Conservation (phyloP, 805 yeast species). For the Metschnikowia aberdeeniae region DNA sequence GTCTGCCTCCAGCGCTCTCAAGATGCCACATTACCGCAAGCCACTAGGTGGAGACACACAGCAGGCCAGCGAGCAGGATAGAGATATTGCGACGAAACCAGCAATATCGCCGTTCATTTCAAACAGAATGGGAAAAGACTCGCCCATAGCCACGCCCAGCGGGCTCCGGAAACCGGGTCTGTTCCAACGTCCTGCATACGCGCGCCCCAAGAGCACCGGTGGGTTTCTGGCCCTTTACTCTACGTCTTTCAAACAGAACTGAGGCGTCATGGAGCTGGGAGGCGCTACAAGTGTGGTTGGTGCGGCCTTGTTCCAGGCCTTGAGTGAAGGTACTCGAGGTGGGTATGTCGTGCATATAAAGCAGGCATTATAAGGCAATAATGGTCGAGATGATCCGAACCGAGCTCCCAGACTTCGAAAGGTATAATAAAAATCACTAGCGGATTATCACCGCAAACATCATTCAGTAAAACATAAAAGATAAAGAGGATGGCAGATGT, state of each 20-base stretch:
- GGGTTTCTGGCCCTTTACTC: constrained; percentile 18
- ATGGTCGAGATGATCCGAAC: no score
- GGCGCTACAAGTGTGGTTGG: no score
- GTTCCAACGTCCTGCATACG: constrained; percentile 16
- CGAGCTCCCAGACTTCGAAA: no score
- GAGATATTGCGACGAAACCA: neutral
- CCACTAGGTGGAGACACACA: constrained; percentile 4
- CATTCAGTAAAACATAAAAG: no score
- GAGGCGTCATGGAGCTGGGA: neutral
- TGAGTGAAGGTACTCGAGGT: no score
- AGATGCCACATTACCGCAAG: constrained; percentile 17
- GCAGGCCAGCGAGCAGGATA: neutral
- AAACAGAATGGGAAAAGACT: constrained; percentile 12
- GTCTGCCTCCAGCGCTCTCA: constrained; percentile 4
- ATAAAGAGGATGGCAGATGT: no score
- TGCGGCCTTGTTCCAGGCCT: no score
- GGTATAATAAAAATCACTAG: no score
- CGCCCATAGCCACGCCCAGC: neutral
- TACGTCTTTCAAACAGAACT: constrained; percentile 13
- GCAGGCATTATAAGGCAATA: no score
- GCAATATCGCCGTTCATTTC: constrained; percentile 15
- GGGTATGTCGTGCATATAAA: no score
- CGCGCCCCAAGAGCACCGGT: constrained; percentile 6
- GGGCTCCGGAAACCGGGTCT: constrained; percentile 14
- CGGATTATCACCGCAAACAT: no score